Evolutionary conservation across 106 monocot genomes (phyloP).

Genomic region (Acorus gramineus): DNA sequence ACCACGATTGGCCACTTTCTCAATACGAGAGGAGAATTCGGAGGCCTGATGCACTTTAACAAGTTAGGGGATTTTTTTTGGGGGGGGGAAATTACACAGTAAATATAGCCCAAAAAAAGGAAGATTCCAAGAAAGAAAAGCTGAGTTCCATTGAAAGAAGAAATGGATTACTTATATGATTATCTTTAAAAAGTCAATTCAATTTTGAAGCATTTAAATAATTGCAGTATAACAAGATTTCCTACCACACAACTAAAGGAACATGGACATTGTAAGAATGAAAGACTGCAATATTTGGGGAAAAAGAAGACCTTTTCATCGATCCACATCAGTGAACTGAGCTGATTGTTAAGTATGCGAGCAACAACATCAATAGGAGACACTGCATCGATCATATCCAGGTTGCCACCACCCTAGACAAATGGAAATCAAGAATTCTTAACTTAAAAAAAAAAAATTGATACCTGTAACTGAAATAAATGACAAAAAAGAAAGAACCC

Average conservation of each 20-base stretch:
- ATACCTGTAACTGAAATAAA: too few relatives aligned
- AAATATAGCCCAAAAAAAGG: background rate
- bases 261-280: background rate
- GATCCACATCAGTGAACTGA: slow-evolving; percentile 86
- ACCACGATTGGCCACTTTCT: slow-evolving; percentile 35
- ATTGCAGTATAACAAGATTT: background rate
- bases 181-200: too few relatives aligned
- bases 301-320: slow-evolving; percentile 66
- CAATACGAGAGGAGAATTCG: slow-evolving; percentile 54
- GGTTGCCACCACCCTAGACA: slow-evolving; percentile 48
- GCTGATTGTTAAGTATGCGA: slow-evolving; percentile 86
- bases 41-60: slow-evolving; percentile 30
- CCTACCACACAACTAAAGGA: background rate
- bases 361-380: slow-evolving; percentile 86
- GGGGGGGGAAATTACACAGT: too few relatives aligned
- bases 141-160: too few relatives aligned
- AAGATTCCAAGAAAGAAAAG: too few relatives aligned
- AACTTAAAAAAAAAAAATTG: too few relatives aligned
- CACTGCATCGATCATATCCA: slow-evolving; percentile 53
- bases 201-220: too few relatives aligned
- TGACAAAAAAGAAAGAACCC: too few relatives aligned
- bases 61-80: background rate
- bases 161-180: too few relatives aligned
- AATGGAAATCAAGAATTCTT: background rate
- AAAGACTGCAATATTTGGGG: background rate